Conservation (phyloP, 202 grass and related monocot species). For the Elaeis oleifera region DNA sequence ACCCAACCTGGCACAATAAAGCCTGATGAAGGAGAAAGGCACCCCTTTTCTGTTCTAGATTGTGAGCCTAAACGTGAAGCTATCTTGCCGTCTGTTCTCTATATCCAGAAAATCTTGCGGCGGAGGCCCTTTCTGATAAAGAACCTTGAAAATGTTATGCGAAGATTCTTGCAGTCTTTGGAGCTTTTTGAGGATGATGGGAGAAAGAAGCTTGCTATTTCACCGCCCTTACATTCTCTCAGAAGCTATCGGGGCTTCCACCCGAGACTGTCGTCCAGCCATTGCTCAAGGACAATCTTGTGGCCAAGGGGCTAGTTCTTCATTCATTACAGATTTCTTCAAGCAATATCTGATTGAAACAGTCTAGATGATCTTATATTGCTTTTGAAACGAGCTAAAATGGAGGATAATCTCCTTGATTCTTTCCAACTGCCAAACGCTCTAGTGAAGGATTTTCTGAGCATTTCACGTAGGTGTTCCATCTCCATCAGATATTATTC, state of each 20-base stretch:
- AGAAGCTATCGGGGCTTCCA: slow-evolving; percentile 14
- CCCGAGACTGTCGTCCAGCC: slow-evolving; percentile 17
- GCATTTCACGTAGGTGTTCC: slow-evolving; percentile 12
- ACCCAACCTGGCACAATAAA: slow-evolving; percentile 15
- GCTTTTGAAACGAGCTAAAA: slow-evolving; percentile 10
- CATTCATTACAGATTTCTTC: slow-evolving; percentile 22
- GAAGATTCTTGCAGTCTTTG: slow-evolving; percentile 21
- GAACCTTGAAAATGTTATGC: slow-evolving; percentile 28
- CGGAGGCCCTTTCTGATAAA: slow-evolving; percentile 17
- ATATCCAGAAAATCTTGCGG: slow-evolving; percentile 16
- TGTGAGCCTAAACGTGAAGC: slow-evolving; percentile 19
- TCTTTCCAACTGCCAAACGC: slow-evolving; percentile 6
- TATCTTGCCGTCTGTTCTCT: slow-evolving; percentile 15
- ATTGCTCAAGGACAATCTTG: slow-evolving; percentile 21
- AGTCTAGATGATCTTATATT: slow-evolving; percentile 16
- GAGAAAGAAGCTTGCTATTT: slow-evolving; percentile 13
- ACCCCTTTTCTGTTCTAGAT: slow-evolving; percentile 17
- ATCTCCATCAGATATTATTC: neutral
- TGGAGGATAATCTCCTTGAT: slow-evolving; percentile 25
- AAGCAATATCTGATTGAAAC: slow-evolving; percentile 17
- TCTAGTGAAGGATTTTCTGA: slow-evolving; percentile 13
- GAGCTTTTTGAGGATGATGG: slow-evolving; percentile 21
- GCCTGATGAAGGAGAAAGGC: slow-evolving; percentile 20
- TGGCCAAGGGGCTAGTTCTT: slow-evolving; percentile 20
- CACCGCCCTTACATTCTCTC: slow-evolving; percentile 23